Percentiles rank a stretch among this genome's conserved stretches.
These are phyloP conservation scores for Yamadazyma sp. DNA, from an alignment of 1,139 yeast genomes.

Conservation along the genomic window DNA sequence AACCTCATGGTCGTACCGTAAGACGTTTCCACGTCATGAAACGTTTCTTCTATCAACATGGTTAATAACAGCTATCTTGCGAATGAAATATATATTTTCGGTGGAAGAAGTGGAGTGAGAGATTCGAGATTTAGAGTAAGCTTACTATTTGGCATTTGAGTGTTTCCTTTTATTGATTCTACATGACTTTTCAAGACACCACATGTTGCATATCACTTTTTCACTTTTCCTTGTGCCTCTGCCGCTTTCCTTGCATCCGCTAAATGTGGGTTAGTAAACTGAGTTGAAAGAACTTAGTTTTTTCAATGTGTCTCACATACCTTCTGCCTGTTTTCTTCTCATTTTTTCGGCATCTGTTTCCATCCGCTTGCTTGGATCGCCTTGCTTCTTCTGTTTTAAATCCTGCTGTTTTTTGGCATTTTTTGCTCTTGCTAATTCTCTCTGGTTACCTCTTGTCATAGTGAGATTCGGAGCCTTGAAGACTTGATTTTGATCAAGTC, in stretches of 20 bases:
- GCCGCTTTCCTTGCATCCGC: constrained; percentile 64
- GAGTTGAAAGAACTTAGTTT: too few species aligned
- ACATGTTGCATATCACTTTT: neutral
- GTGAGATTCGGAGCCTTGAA: too few species aligned
- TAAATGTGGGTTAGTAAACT: constrained; percentile 14
- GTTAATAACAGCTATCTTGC: neutral
- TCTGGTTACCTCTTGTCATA: constrained; percentile 96
- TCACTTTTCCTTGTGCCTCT: constrained; percentile 1
- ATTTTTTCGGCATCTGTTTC: constrained; percentile 86
- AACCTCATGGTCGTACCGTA: constrained; percentile 69
- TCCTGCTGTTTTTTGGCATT: constrained; percentile 77
- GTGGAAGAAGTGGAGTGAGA: too few species aligned
- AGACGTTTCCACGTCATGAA: constrained; percentile 64
- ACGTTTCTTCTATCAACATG: constrained; percentile 71
- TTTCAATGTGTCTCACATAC: constrained; percentile 46
- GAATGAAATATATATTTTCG: too few species aligned
- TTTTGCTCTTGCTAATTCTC: constrained; percentile 91
- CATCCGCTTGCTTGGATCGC: constrained; percentile 82
- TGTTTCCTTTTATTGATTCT: neutral
- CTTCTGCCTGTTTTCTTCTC: constrained; percentile 84
- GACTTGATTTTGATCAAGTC: neutral
- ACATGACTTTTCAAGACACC: neutral
- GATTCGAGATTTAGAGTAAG: neutral
- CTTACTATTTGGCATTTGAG: too few species aligned
- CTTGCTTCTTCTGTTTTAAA: constrained; percentile 64